Base-by-base conservation (phyloP, 2,329 filamentous ascomycete species). In the Elsinoe australis region DNA sequence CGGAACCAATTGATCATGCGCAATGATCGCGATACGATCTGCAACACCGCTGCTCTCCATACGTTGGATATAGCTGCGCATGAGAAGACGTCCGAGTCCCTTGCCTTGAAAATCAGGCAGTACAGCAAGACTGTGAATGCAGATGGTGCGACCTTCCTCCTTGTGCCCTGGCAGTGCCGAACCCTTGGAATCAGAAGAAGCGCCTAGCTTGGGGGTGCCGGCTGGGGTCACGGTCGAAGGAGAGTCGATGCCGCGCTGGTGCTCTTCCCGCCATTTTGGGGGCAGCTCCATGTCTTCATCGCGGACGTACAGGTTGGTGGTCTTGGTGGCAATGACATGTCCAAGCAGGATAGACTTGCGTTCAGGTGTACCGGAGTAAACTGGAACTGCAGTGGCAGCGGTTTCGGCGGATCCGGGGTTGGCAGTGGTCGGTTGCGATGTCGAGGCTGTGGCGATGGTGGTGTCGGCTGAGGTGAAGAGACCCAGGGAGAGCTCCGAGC, bases 51-150 rank as follows among this genome's bases (percentile, higher is more conserved):
- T 77, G 52, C 79, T 76, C 59, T 79, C 80, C 66, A 92, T 83
- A 47, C 85, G 77, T 61, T 89, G 82, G 49, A 89, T 73, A 60
- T 88, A 95, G 3, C 82, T 76, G 64, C 79, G 82, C 69, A 94
- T 72, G 51, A 94, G 68, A 15, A 82, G 79, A 53, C 76, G 80
- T 12, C 85, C 89, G 2, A 94, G 71, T 1, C 86, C 84, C 50
- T 80, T 79, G 26, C 78, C 73, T 55, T 92, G 86, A 49, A 87
- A 79, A 51, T 81, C 77, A 1, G 86, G 87, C 48, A 84, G 72
- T 4, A 95, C 82, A 14, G 85, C 86, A 4, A 95, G 73, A 0
- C 85, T 90, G 66, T 95, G 89, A 42, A 95, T 68, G 49, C 80
- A 86, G 49, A 95, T 74, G 0, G 86, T 94, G 34, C 79, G 69